A percentile compares a stretch with the other conserved stretches of the same genome.
These are phyloP conservation scores for Suillus weaverae DNA, from an alignment of 768 basidiomycete genomes.

Conservation along the genomic window DNA sequence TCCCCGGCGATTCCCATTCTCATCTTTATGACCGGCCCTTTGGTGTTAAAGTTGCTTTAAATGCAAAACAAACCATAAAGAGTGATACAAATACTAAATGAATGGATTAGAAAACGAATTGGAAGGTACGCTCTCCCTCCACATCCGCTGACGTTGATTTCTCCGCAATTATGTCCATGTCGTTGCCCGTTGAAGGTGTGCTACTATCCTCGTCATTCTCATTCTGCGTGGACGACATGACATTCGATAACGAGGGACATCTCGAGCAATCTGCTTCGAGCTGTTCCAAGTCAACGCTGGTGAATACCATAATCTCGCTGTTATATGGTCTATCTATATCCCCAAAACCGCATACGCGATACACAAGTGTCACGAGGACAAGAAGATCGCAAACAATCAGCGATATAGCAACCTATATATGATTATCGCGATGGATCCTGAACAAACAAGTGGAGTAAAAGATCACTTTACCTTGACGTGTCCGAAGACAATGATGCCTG, in stretches of 20 bases:
- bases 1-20: neutral
- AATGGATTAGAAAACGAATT: neutral
- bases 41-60: neutral
- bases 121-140: neutral
- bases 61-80: neutral
- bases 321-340: neutral
- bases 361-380: slow-evolving; percentile 18
- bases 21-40: neutral
- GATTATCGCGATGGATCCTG: slow-evolving; percentile 8
- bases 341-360: slow-evolving; percentile 13
- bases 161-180: neutral
- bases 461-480: slow-evolving; percentile 22
- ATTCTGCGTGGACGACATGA: neutral
- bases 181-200: neutral
- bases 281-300: slow-evolving; percentile 13
- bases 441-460: neutral
- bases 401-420: slow-evolving; percentile 19
- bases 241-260: neutral
- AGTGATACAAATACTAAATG: neutral
- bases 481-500: slow-evolving; percentile 20
- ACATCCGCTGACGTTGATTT: neutral
- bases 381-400: slow-evolving; percentile 22
- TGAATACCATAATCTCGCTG: slow-evolving; percentile 15
- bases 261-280: neutral
- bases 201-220: neutral